Base-by-base conservation (phyloP, 139 green algal genomes). In the Auxenochlorella protothecoides region DNA sequence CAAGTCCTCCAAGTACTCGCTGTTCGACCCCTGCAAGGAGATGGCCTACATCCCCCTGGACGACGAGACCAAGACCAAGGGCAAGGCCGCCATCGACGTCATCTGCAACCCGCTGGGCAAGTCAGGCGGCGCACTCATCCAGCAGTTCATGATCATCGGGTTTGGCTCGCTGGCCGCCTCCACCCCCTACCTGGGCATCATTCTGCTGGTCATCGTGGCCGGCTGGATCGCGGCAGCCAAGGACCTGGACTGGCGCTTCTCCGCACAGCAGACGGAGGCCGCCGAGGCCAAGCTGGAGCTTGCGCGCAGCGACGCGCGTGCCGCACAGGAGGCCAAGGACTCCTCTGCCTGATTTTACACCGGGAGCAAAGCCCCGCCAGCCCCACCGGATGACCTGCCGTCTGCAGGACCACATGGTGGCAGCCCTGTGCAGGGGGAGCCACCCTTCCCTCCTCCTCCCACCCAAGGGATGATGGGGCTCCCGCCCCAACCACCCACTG, bases 1-100 rank as follows among this genome's bases (percentile, higher is more conserved):
- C 76, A 97, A 97, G 89, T 87, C 79, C 57, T 85, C 91, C 83
- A 99, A 99, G 88, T 99, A 98, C 89, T 91, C 87, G 44, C 88
- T 99, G 70, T 99, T 99, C 77, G 95, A 99, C 86, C 94, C 94
- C 65, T 98, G 94, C 92, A 98, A 99, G 88, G 94, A 99, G 88
- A 99, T 98, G 91, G 94, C 92, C 3, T 98, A 99, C 89, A 99
- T 99, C 65, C 94, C 94, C 52, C 84, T 99, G 71, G 94, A 98
- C 71, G 77, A 89, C 54, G 94, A 98, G 88, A 90, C 83, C 70
- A 89, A 90, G 80, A 78, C 80, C 63, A 98, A 99, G 92, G 94
- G 94, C 80, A 99, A 99, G 90, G 94, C 95, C 71, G 94, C 94
- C 72, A 97, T 99, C 76, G 94, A 99, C 71, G 94, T 99, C 60